A percentile compares a stretch with the other conserved stretches of the same genome.
phyloP scores from a whole-genome alignment of 305 asterid species.

The Solanum hybrid region DNA sequence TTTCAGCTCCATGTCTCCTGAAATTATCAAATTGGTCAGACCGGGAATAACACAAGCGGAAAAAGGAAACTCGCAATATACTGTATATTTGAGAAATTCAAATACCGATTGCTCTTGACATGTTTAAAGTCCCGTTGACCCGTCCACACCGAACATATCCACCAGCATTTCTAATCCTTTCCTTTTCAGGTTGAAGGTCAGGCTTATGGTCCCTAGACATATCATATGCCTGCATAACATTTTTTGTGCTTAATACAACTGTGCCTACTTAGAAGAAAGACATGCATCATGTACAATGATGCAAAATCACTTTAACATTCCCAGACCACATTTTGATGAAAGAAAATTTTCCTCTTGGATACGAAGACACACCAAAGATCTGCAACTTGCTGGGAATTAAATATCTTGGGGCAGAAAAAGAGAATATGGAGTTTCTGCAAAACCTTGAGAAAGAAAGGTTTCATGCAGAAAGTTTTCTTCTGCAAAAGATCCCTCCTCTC shows the following conservation, averaged over 20 bases:
- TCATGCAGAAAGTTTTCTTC: background rate
- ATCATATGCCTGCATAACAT: conserved; percentile 52
- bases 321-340: background rate
- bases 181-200: conserved; percentile 59
- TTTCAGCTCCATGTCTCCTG: conserved; percentile 95
- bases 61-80: background rate
- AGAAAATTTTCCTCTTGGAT: background rate
- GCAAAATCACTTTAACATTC: background rate
- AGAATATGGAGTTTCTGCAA: background rate
- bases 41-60: background rate
- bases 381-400: background rate
- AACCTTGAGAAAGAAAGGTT: background rate
- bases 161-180: conserved; percentile 84
- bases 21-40: conserved; percentile 14
- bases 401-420: background rate
- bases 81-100: background rate
- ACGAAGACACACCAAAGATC: background rate
- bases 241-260: background rate
- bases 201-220: conserved; percentile 95
- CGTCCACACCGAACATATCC: conserved; percentile 89
- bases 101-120: conserved; percentile 90
- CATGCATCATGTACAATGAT: background rate
- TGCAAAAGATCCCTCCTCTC: background rate
- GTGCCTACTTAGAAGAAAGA: background rate
- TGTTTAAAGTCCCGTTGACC: conserved; percentile 87